Evolutionary conservation across 2,329 filamentous ascomycete genomes (phyloP).

Genomic region (Cladosporium sp.): DNA sequence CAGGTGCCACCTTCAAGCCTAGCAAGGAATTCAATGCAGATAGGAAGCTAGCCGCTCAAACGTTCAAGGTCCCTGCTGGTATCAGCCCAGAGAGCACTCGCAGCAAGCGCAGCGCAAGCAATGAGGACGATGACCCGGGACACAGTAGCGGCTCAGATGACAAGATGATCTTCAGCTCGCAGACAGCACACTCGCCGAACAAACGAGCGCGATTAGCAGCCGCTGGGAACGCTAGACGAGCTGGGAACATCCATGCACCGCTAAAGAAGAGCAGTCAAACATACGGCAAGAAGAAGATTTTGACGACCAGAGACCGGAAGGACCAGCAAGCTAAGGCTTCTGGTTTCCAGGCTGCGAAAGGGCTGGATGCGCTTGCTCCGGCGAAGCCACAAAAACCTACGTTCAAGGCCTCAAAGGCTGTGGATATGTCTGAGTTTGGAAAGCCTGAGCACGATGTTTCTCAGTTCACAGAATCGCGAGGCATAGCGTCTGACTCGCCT

Average conservation of each 20-base stretch:
- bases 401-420: conserved; percentile 9
- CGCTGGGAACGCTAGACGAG: conserved; percentile 13
- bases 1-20: conserved; percentile 4
- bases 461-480: background rate
- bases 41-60: background rate
- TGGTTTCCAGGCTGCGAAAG: conserved; percentile 5
- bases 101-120: conserved; percentile 12
- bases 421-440: conserved; percentile 10
- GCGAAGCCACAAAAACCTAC: background rate
- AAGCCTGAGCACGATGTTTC: background rate
- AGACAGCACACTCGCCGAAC: conserved; percentile 8
- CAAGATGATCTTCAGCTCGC: conserved; percentile 15
- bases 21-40: conserved; percentile 3
- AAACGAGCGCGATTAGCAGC: conserved; percentile 3
- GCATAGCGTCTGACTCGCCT: background rate
- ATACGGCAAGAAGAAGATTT: conserved; percentile 2
- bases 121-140: background rate
- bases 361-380: background rate
- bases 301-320: conserved; percentile 11
- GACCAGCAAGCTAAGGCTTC: background rate
- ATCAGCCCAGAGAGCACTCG: conserved; percentile 1
- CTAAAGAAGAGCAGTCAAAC: background rate
- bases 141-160: conserved; percentile 2
- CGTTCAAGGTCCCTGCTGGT: background rate
- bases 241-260: conserved; percentile 16